Base-by-base conservation (phyloP, 2,329 filamentous ascomycete species). In the Sporothrix luriei region DNA sequence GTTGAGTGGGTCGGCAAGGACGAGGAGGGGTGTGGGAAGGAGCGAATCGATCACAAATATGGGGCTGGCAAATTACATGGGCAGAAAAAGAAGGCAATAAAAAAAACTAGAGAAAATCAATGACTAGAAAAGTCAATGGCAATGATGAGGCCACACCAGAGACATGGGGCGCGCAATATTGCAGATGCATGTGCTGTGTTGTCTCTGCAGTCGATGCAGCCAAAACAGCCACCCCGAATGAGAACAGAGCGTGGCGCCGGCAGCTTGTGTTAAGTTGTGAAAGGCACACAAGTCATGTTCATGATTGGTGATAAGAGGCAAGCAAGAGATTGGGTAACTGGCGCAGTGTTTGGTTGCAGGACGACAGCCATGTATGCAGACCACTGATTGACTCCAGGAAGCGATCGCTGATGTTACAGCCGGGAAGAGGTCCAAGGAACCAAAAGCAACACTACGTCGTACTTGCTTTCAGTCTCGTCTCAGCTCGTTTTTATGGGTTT, bases 51-150 rank as follows among this genome's bases (percentile, higher is more conserved):
- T 10, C 33, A 49, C 11, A 48, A 49, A 59, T 16, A 68, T 26
- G 61, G 68, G 49, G 24, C 43, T 10, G 43, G 66, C 54, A 68
- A 68, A 68, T 68, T 68, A 24, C 54, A 24, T 51, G 54, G 1
- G 43, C 40, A 61, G 38, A 24, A 11, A 51, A 33, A 14, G 16
- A 59, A 14, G n/a, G n/a, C n/a, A 51, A 19, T 3, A 48, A 29
- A 24, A 48, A 46, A 38, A 24, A 54, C 7, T 21, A 59, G 14
- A 13, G 9, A 59, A n/a, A 19, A 48, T 13, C n/a, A 62, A 21
- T 6, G 24, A 29, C 24, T 40, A 10, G 7, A n/a, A 62, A 9
- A 61, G 55, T 6, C 33, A 43, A 40, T 14, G n/a, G 4, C 33
- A 21, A 38, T 38, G 11, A 24, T 14, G 21, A 54, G 21, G 26